phyloP scores from a whole-genome alignment of 495 filamentous ascomycete species.

The Polyplosphaeria fusca region DNA sequence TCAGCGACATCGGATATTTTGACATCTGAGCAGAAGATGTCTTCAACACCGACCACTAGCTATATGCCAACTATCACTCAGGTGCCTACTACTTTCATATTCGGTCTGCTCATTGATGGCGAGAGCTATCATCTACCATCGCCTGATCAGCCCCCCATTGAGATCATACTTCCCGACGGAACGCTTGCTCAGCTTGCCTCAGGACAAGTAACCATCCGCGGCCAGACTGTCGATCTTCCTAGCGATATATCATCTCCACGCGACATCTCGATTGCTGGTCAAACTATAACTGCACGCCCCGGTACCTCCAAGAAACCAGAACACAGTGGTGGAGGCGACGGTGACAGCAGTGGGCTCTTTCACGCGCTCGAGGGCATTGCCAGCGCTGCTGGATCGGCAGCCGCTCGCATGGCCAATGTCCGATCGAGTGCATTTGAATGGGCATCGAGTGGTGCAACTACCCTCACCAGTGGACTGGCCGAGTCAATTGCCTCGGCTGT shows the following conservation, averaged over 20 bases:
- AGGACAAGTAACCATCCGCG: constrained; percentile 2
- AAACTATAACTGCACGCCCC: constrained; percentile 4
- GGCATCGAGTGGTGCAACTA: background rate
- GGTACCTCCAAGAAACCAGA: constrained; percentile 3
- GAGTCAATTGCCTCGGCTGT: background rate
- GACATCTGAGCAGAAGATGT: no score
- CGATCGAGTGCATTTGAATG: background rate
- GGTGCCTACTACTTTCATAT: background rate
- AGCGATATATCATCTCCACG: background rate
- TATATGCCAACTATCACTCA: background rate
- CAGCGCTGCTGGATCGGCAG: background rate
- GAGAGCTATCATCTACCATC: constrained; percentile 4
- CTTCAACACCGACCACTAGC: no score
- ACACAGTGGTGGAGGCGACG: background rate
- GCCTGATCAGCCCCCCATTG: background rate
- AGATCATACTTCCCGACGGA: constrained; percentile 12
- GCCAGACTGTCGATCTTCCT: constrained; percentile 9
- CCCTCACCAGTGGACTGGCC: background rate
- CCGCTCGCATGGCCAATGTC: background rate
- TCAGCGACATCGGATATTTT: no score
- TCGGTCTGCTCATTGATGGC: constrained; percentile 8
- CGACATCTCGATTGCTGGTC: constrained; percentile 8
- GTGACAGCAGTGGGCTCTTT: background rate
- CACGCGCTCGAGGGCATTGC: background rate
- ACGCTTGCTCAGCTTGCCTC: background rate